Conservation (phyloP, 768 basidiomycete species). For the Boletus rubroflammeus region DNA sequence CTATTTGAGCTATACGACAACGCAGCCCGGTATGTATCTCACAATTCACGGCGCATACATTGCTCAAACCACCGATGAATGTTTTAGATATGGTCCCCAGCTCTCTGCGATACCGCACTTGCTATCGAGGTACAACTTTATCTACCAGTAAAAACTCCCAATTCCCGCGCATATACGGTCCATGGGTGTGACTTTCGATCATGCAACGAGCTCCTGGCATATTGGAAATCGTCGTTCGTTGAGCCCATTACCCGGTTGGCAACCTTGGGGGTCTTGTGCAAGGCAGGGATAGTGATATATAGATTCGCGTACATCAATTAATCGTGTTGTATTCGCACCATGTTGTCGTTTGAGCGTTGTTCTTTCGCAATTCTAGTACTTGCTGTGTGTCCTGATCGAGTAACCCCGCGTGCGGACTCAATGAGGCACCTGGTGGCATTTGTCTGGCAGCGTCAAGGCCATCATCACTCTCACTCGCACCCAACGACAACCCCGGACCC, state of each 20-base stretch:
- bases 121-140: conserved; percentile 82
- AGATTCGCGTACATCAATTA: conserved; percentile 2
- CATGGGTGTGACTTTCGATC: neutral
- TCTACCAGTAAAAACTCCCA: conserved; percentile 51
- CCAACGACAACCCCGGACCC: neutral
- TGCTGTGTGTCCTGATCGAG: conserved; percentile 13
- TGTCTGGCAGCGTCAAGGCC: neutral
- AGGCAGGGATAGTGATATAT: neutral
- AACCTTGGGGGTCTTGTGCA: neutral
- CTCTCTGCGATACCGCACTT: conserved; percentile 92
- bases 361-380: neutral
- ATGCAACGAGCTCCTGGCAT: neutral
- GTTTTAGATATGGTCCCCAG: conserved; percentile 79
- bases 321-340: conserved; percentile 9
- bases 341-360: neutral
- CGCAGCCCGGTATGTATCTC: conserved; percentile 63
- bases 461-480: neutral
- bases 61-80: neutral
- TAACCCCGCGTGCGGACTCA: conserved; percentile 16
- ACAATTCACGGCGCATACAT: neutral
- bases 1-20: conserved; percentile 98
- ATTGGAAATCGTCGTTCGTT: neutral
- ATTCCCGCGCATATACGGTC: neutral
- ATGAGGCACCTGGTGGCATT: conserved; percentile 16
- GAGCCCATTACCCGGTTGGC: neutral